Percentiles rank a stretch among this genome's conserved stretches.
These are phyloP conservation scores for Corchorus capsularis DNA, from an alignment of 345 rosid species.

Conservation along the genomic window DNA sequence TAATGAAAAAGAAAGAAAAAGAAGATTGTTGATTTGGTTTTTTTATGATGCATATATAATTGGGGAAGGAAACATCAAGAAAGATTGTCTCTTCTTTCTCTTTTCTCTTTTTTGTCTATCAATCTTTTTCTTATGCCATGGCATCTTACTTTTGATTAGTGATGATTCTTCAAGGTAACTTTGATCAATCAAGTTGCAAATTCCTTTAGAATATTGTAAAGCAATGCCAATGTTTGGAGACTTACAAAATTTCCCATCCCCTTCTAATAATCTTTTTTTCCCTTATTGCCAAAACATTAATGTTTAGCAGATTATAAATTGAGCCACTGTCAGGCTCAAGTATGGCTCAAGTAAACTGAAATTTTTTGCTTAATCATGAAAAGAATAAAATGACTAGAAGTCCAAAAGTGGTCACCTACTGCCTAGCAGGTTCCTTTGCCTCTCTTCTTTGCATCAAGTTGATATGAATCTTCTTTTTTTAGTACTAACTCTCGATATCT, in stretches of 20 bases:
- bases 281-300: background rate
- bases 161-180: background rate
- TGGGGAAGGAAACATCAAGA: background rate
- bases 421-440: too few species aligned
- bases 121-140: background rate
- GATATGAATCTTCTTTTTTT: too few species aligned
- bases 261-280: background rate
- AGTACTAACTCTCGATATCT: too few species aligned
- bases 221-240: background rate
- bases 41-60: background rate
- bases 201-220: background rate
- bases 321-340: background rate
- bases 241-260: too few species aligned
- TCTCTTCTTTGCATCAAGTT: too few species aligned
- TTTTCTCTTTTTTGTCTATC: background rate
- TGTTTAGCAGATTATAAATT: background rate
- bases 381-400: too few species aligned
- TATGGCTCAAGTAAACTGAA: background rate
- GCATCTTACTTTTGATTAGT: background rate
- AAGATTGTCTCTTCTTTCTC: background rate
- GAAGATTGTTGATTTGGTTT: background rate
- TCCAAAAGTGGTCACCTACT: too few species aligned
- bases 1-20: background rate
- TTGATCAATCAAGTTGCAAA: background rate
- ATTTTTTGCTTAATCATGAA: background rate